These are phyloP conservation scores for Sporothrix brasiliensis DNA, from an alignment of 2,329 filamentous ascomycete genomes.

Conservation along the genomic window DNA sequence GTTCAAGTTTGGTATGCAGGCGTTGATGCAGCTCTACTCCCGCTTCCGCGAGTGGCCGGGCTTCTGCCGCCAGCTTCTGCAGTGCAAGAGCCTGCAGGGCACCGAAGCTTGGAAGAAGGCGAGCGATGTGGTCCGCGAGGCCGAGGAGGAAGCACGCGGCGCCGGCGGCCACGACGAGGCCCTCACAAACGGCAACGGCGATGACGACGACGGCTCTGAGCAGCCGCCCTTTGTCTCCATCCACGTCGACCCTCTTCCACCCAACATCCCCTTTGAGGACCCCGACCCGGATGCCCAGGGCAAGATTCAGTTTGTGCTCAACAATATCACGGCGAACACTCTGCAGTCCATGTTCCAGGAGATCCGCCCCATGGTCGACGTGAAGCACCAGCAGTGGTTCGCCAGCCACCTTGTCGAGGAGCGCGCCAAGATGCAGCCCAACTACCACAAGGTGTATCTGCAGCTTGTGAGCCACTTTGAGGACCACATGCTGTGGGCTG, in stretches of 20 bases:
- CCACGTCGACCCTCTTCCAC: slow-evolving; percentile 69
- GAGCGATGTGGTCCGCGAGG: slow-evolving; percentile 74
- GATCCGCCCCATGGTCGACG: slow-evolving; percentile 74
- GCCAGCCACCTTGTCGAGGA: slow-evolving; percentile 93
- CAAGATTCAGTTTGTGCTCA: slow-evolving; percentile 92
- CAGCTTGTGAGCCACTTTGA: slow-evolving; percentile 84
- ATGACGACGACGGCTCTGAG: slow-evolving; percentile 60
- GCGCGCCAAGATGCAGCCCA: slow-evolving; percentile 94
- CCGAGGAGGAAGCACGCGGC: slow-evolving; percentile 58
- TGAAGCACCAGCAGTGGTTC: slow-evolving; percentile 92
- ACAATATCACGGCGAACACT: slow-evolving; percentile 92
- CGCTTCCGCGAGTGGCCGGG: slow-evolving; percentile 93
- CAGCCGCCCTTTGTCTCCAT: slow-evolving; percentile 76
- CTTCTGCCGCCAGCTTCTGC: slow-evolving; percentile 82
- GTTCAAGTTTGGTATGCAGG: slow-evolving; percentile 98
- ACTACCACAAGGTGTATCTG: slow-evolving; percentile 91
- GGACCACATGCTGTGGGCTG: slow-evolving; percentile 76
- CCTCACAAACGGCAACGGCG: slow-evolving; percentile 70
- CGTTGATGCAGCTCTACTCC: slow-evolving; percentile 81
- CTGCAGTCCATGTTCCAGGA: slow-evolving; percentile 82
- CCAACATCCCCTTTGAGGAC: slow-evolving; percentile 71
- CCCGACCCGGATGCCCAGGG: slow-evolving; percentile 85
- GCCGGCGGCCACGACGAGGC: slow-evolving; percentile 46
- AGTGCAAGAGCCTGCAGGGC: slow-evolving; percentile 77
- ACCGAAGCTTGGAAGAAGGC: slow-evolving; percentile 85